A percentile compares a stretch with the other conserved stretches of the same genome.
Evolutionary conservation across 192 early-diverging fungal genomes (phyloP).

Genomic region (Linnemannia zychae): DNA sequence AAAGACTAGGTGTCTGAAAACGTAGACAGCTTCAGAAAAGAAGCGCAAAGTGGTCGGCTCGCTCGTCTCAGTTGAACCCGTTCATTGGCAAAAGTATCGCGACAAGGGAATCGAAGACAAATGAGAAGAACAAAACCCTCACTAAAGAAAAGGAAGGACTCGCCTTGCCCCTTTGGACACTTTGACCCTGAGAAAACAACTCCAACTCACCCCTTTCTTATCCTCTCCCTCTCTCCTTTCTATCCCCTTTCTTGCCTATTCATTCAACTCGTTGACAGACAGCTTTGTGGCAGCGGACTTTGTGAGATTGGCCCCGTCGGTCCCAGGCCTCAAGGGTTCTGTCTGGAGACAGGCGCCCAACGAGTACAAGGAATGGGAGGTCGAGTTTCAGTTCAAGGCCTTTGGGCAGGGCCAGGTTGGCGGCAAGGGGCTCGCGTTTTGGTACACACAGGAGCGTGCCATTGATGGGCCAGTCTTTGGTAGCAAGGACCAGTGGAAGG

Average conservation of each 20-base stretch:
- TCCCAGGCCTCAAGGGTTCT: conserved; percentile 68
- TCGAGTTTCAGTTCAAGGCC: conserved; percentile 75
- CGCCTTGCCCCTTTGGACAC: background rate
- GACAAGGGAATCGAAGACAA: no score
- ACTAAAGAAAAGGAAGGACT: background rate
- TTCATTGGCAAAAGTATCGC: no score
- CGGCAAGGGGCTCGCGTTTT: conserved; percentile 84
- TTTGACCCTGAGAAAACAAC: background rate
- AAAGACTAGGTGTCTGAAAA: no score
- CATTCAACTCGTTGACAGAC: conserved; percentile 30
- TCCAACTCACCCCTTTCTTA: background rate
- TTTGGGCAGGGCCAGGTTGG: conserved; percentile 75
- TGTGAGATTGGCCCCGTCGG: conserved; percentile 73
- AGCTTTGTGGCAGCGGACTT: conserved; percentile 60
- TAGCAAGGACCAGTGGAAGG: conserved; percentile 75
- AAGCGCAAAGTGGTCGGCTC: no score
- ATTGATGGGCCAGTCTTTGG: conserved; percentile 74
- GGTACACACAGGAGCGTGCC: conserved; percentile 78
- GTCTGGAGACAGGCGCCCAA: conserved; percentile 71
- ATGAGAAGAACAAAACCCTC: no score
- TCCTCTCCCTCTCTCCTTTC: background rate
- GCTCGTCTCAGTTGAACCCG: no score
- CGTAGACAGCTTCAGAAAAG: no score
- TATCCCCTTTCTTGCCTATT: background rate
- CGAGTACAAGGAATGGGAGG: conserved; percentile 79